phyloP scores from a whole-genome alignment of 495 filamentous ascomycete genomes.

The Thozetella sp. region DNA sequence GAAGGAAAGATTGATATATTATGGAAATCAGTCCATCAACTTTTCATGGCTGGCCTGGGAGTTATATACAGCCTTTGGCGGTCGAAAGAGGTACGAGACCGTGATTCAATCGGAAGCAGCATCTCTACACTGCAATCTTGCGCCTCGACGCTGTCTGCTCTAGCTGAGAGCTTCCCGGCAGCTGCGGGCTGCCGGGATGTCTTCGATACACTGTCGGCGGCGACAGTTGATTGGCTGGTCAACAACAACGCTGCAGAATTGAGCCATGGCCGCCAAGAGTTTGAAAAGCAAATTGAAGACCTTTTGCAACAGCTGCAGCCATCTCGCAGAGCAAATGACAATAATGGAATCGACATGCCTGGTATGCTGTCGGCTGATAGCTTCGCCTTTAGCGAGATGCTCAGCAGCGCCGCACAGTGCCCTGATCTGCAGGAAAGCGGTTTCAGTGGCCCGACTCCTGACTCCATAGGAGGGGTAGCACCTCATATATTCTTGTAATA shows the following conservation, averaged over 20 bases:
- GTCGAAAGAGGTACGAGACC: not conserved
- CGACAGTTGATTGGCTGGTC: not conserved
- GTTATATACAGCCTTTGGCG: not conserved
- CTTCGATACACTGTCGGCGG: not conserved
- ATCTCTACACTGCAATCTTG: not conserved
- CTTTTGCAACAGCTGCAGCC: not conserved
- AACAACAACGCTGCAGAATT: not conserved
- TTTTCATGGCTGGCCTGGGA: not conserved
- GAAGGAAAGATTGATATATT: not conserved
- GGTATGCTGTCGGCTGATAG: not conserved
- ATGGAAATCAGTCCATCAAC: not conserved
- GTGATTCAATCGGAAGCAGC: not conserved
- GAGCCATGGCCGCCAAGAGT: not conserved
- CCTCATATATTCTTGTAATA: too few relatives aligned
- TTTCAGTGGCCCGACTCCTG: not conserved
- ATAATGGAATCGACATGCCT: not conserved
- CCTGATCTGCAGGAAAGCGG: not conserved
- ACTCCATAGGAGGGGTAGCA: too few relatives aligned
- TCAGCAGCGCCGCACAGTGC: not conserved
- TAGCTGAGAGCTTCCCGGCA: not conserved
- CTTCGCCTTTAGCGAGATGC: not conserved
- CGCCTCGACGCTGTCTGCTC: not conserved
- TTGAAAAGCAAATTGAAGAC: not conserved
- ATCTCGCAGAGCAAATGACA: not conserved
- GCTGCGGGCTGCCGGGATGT: not conserved